Evolutionary conservation across 2,329 filamentous ascomycete genomes (phyloP), one percentile per base, ranked within the genome.

Genomic region (Fusarium zealandicum): DNA sequence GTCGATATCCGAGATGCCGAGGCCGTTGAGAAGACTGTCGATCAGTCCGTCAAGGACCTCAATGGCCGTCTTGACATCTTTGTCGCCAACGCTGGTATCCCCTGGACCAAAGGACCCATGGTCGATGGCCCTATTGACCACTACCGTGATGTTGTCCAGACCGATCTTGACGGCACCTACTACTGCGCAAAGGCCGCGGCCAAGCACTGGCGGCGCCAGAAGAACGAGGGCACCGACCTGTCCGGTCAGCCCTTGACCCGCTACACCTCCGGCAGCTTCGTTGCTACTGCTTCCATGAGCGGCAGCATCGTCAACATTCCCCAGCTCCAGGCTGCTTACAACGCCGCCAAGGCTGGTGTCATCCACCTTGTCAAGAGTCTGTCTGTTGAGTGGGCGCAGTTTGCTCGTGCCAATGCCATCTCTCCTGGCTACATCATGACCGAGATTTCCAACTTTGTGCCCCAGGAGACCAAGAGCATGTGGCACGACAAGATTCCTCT

Each of bases 51-150:
- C 39, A 71, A 78, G 53, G 88, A 91, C 11, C 87, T 92, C 72
- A 86, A 87, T 66, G 85, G 86, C 54, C 83, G 88, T 6, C 81
- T 92, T 14, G 89, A 92, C 66, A 81, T 91, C 61, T 90, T 92
- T 65, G 83, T 92, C 41, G 89, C 89, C 60, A 92, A 93, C 67
- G 85, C 87, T 12, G 89, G 89, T 35, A 85, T 91, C 44, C 82
- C 86, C 1, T 92, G 88, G 88, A 87, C 82, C 2, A 79, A 90
- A 57, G 87, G 87, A 0, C 72, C 85, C 8, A 83, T 87, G 71
- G 76, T 90, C 20, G 85, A 90, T 53, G 87, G 85, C 14, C 76
- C 82, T 7, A 68, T 89, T n/a, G 80, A 83, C 11, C 82, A 86
- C 67, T 90, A 90, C 76, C 80, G 80, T 38, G 81, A 84, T 46